Evolutionary conservation across 2,329 filamentous ascomycete species (phyloP), one percentile per base, ranked within the genome.

Genomic region (Arthrobotrys sphaeroides): DNA sequence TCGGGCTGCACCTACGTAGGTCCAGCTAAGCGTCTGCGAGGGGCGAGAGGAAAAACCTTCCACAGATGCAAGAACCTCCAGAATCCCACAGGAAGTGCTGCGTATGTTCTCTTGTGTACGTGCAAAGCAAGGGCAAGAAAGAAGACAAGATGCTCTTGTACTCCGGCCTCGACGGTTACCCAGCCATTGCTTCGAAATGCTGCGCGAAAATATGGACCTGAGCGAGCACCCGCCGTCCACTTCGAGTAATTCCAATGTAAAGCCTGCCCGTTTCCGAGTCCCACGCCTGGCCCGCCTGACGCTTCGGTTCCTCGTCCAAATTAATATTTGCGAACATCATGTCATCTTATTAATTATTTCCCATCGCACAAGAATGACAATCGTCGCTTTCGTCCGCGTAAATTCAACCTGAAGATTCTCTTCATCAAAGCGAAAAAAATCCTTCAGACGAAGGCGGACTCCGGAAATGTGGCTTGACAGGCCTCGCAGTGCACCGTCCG

Each of bases 141-240:
- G n/a, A n/a, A n/a, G 28, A 60, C 33, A 57, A 18, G 61, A 53
- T 38, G 47, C 20, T 28, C 26, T 55, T 55, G 49, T 55, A 55
- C 43, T 47, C 9, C 13, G 9, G 22, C 16, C 4, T 38, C 18
- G 31, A 55, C 16, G 31, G 28, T 38, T 57, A 59, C 66, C 66
- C 66, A 70, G 66, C 66, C 66, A 61, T 70, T 59, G 31, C 51
- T 55, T 55, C 65, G 26, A 60, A 68, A 68, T 60, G 20, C 40
- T 59, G 66, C 66, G 66, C 55, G 40, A 42, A 61, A 62, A 36
- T 49, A 62, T 51, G 66, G 64, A 62, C 49, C 12, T 38, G 28
- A 55, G 24, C 16, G 24, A 38, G 51, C 38, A 55, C 51, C 51
- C 51, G 51, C 51, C 36, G 16, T 55, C 51, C 51, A 38, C 28